Evolutionary conservation across 768 basidiomycete species (phyloP), one percentile per base, ranked within the genome.

Genomic region (Boletales sp.): DNA sequence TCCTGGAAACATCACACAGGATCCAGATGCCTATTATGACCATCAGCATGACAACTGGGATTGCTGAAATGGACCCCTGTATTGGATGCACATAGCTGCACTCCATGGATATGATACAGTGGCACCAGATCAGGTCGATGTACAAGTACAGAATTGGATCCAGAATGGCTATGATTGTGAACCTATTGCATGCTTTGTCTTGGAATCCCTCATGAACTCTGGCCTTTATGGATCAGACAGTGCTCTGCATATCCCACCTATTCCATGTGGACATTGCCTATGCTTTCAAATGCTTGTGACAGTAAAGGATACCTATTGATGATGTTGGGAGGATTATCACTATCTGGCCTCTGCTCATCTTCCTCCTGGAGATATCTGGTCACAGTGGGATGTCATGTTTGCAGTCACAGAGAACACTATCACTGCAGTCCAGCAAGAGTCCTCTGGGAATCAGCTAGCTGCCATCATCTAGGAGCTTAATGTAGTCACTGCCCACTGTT

Each of bases 101-200:
- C 34, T 57, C n/a, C 42, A 48, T 18, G 5, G 1, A 1, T 45
- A 34, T 5, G 12, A 42, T 28, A 8, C 30, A 25, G 41, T 38
- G 17, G 37, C 44, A 2, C 41, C 44, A 12, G 33, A 42, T 5
- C 34, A 38, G 9, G 38, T 44, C 3, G 4, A 36, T 0, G 35
- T 57, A 4, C 25, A 30, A 8, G 41, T 36, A 0, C 1, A 1
- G 5, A 46, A 54, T 28, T 47, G 48, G 31, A 7, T 4, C 1
- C 38, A 44, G 17, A 46, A 50, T 36, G 44, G 28, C 2, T 25
- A 28, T 8, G 53, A 55, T 8, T 57, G 54, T 55, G 44, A 54
- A 3, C 47, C 56, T 3, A 51, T 51, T 5, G n/a, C 50, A 11
- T 19, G 11, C 39, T 38, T 12, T 15, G n/a, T 57, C 4, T 17